phyloP scores from a whole-genome alignment of 345 rosid species.

The Geranium rotundifolium region DNA sequence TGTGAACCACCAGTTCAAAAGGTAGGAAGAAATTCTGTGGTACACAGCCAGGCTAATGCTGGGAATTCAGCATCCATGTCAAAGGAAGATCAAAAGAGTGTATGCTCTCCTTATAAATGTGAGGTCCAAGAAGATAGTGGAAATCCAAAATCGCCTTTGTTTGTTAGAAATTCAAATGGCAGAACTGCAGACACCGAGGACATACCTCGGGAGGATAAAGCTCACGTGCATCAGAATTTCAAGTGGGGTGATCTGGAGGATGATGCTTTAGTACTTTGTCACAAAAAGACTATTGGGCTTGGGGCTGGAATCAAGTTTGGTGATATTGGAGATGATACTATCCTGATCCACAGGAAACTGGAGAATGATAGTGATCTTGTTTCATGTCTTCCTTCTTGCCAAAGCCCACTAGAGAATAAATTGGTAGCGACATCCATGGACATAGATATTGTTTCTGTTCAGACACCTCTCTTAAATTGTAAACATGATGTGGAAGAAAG shows the following conservation, averaged over 20 bases:
- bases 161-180: conserved; percentile 12
- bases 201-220: conserved; percentile 12
- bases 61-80: conserved; percentile 16
- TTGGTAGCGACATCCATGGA: conserved; percentile 10
- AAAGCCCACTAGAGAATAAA: conserved; percentile 12
- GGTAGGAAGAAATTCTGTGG: conserved; percentile 10
- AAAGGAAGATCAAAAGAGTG: conserved; percentile 14
- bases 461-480: conserved; percentile 8
- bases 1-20: conserved; percentile 16
- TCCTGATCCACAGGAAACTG: conserved; percentile 17
- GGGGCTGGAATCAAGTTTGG: conserved; percentile 26
- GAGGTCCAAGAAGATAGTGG: conserved; percentile 17
- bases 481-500: conserved; percentile 22
- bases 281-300: conserved; percentile 19
- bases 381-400: conserved; percentile 17
- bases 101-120: conserved; percentile 10
- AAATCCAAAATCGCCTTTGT: conserved; percentile 8
- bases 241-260: conserved; percentile 56
- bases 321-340: conserved; percentile 17
- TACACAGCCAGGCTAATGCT: conserved; percentile 9
- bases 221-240: conserved; percentile 28
- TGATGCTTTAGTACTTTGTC: conserved; percentile 22
- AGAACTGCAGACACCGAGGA: conserved; percentile 12
- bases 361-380: conserved; percentile 13
- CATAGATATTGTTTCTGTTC: conserved; percentile 9